A percentile compares a stretch with the other conserved stretches of the same genome.
Evolutionary conservation across 2,329 filamentous ascomycete genomes (phyloP).

Genomic region (Lasiodiplodia hormozganensis): DNA sequence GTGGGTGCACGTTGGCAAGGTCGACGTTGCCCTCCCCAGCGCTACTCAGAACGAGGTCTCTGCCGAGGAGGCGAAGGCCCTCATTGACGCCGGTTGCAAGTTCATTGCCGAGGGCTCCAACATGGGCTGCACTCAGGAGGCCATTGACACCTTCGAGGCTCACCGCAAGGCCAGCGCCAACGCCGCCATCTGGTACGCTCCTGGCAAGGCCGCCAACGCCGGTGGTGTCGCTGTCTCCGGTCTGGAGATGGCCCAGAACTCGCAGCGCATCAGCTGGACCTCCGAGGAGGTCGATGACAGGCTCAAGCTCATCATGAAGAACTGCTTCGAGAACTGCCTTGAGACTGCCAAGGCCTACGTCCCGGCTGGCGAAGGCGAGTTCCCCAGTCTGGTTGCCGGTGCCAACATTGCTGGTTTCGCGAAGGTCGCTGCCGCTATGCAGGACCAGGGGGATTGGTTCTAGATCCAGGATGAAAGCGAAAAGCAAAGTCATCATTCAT

Average conservation of each 20-base stretch:
- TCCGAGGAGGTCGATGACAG: conserved; percentile 87
- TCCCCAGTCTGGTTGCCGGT: conserved; percentile 89
- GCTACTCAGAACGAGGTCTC: conserved; percentile 98
- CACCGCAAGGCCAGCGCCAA: conserved; percentile 73
- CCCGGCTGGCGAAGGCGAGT: conserved; percentile 76
- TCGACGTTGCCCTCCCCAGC: conserved; percentile 90
- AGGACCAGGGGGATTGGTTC: conserved; percentile 96
- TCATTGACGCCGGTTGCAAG: conserved; percentile 77
- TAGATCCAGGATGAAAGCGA: conserved; percentile 32
- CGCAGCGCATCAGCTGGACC: conserved; percentile 83
- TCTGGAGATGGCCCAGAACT: conserved; percentile 99
- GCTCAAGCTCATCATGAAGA: conserved; percentile 94
- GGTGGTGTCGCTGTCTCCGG: conserved; percentile 97
- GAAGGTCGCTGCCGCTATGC: conserved; percentile 95
- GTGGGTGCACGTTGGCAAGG: conserved; percentile 87
- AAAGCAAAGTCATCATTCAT: background rate
- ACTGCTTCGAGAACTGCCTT: conserved; percentile 87
- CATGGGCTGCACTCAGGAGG: conserved; percentile 97
- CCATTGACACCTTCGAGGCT: conserved; percentile 91
- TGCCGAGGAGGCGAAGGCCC: conserved; percentile 83
- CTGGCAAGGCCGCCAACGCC: conserved; percentile 94
- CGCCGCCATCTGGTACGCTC: conserved; percentile 89
- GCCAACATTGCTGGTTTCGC: conserved; percentile 97
- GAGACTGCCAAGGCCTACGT: conserved; percentile 91
- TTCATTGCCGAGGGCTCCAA: conserved; percentile 97